Evolutionary conservation across 1,139 yeast genomes (phyloP).

Genomic region (Debaryomycetaceae sp.): DNA sequence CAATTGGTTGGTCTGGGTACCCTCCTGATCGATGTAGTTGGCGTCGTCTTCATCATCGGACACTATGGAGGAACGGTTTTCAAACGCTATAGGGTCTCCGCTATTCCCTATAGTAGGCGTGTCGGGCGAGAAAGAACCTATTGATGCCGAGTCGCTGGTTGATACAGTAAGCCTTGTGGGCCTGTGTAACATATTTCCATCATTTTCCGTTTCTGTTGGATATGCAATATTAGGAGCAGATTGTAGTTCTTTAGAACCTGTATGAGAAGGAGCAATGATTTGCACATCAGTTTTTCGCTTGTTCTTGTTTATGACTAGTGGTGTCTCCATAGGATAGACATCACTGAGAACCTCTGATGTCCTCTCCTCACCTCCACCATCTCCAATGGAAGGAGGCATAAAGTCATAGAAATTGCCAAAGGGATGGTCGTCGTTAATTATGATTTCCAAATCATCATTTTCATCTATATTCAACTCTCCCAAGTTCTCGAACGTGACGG

Average conservation of each 20-base stretch:
- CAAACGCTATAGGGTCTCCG: neutral
- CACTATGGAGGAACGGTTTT: conserved; percentile 5
- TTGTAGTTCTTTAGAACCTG: neutral
- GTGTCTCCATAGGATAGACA: conserved; percentile 34
- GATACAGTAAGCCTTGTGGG: neutral
- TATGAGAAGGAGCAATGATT: neutral
- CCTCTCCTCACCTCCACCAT: conserved; percentile 20
- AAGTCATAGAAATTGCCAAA: conserved; percentile 1
- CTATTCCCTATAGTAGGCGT: conserved; percentile 21
- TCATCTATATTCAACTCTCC: conserved; percentile 24
- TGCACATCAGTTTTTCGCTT: neutral
- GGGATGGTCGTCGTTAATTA: conserved; percentile 8
- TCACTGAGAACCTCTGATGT: conserved; percentile 44
- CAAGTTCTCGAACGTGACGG: conserved; percentile 41
- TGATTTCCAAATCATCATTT: conserved; percentile 9
- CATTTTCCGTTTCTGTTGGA: neutral
- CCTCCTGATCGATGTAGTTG: conserved; percentile 7
- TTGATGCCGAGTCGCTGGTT: conserved; percentile 19
- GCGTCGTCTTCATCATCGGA: conserved; percentile 4
- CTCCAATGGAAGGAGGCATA: conserved; percentile 5
- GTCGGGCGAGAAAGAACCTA: conserved; percentile 37
- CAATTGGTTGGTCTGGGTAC: conserved; percentile 7
- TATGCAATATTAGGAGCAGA: neutral
- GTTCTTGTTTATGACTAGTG: conserved; percentile 34
- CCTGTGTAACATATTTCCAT: neutral